A percentile compares a stretch with the other conserved stretches of the same genome.
These are phyloP conservation scores for Metarhizium album DNA, from an alignment of 2,329 filamentous ascomycete species.

Conservation along the genomic window DNA sequence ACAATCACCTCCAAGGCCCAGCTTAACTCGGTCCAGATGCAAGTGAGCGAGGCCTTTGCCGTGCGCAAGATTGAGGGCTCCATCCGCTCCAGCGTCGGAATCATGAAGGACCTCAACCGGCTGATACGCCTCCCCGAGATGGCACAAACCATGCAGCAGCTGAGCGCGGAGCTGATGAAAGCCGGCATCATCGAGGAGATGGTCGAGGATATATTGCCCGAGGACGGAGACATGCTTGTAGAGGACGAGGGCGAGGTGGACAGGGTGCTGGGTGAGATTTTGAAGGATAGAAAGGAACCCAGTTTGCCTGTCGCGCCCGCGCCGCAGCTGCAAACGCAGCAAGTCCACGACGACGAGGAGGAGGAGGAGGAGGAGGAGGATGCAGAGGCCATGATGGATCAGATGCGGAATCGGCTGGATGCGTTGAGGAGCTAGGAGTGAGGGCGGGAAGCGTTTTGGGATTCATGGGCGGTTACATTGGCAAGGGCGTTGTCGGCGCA, in stretches of 20 bases:
- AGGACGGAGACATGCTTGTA: slow-evolving; percentile 58
- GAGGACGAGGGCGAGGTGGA: slow-evolving; percentile 81
- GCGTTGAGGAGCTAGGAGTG: slow-evolving; percentile 65
- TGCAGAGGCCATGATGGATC: slow-evolving; percentile 79
- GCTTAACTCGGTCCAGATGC: slow-evolving; percentile 87
- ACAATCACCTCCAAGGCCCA: slow-evolving; percentile 85
- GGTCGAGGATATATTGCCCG: slow-evolving; percentile 77
- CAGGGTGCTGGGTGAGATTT: slow-evolving; percentile 81
- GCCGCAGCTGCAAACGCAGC: slow-evolving; percentile 40
- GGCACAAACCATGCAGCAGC: slow-evolving; percentile 77
- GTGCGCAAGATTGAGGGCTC: slow-evolving; percentile 93
- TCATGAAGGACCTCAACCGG: slow-evolving; percentile 94
- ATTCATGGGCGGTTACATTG: not conserved
- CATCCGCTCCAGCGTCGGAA: slow-evolving; percentile 73
- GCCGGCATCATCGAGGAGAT: slow-evolving; percentile 98
- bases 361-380: slow-evolving; percentile 67
- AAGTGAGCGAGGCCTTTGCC: slow-evolving; percentile 92
- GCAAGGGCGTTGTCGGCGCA: not conserved
- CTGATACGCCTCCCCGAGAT: slow-evolving; percentile 77
- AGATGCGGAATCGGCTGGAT: slow-evolving; percentile 88
- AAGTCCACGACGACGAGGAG: slow-evolving; percentile 31
- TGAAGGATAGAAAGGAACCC: slow-evolving; percentile 66
- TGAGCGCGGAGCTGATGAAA: slow-evolving; percentile 80
- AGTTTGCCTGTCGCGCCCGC: slow-evolving; percentile 46
- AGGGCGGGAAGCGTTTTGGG: not conserved